Evolutionary conservation across 1,284 basidiomycete genomes (phyloP), one percentile per base, ranked within the genome.

Genomic region (Ceratobasidium sp.): DNA sequence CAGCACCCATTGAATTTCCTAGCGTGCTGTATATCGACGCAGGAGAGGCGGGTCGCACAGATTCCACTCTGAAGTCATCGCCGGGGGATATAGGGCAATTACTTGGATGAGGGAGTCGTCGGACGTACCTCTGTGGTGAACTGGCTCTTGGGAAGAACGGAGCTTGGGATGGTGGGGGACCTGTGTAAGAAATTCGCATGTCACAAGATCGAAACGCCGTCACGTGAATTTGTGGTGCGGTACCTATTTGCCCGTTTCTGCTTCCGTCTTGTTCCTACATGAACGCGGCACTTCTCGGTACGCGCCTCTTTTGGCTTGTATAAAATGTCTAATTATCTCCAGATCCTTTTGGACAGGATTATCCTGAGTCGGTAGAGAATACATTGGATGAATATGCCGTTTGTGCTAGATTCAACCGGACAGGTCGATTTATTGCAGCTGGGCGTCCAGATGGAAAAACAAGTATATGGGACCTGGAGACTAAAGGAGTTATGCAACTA

Each of bases 381-480:
- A 95, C 95, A 0, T 88, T 99, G 59, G 90, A 91, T 65, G 91
- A 95, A 5, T 88, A 89, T 24, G 95, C 96, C 2, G 86, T 88
- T 0, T 91, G 93, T 76, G 89, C 93, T 19, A 88, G 89, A 41
- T 99, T 97, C 84, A 96, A 98, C 82, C 89, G 91, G 0, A 89
- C 90, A 0, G 97, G 97, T 0, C 88, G 93, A 63, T 97, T 95
- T 81, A 87, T 99, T 56, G 97, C 94, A 0, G 91, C 94, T 0
- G 97, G 95, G 0, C 87, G 93, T 29, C 84, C 84, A 9, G 95
- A 97, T 80, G 96, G 96, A 4, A 86, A 89, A n/a, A 93, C 95
- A 0, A 89, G 92, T 48, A 88, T 99, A 51, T 97, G 95, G 92
- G 97, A 99, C 80, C 85, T 98, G 56, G 95, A 97, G 81, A 98